Evolutionary conservation across 2,329 filamentous ascomycete species (phyloP).

Genomic region (Thielaviopsis ethacetica): DNA sequence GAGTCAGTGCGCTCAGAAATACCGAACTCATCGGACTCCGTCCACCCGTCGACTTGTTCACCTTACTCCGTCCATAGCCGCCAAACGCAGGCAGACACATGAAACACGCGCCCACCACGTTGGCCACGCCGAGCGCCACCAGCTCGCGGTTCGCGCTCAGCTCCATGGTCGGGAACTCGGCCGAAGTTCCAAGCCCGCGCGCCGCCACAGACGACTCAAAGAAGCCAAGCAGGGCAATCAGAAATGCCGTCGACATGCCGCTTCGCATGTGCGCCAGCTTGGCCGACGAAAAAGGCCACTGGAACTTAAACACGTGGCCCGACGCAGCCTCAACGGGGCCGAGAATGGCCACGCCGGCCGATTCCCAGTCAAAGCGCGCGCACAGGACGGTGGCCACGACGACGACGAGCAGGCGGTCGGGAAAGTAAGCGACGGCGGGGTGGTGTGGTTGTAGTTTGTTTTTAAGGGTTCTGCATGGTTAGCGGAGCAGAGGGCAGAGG

Average conservation of each 20-base stretch:
- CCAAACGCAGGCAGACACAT: conserved; percentile 89
- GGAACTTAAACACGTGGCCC: conserved; percentile 60
- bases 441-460: conserved; percentile 62
- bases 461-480: conserved; percentile 54
- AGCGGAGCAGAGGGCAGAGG: no score
- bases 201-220: conserved; percentile 95
- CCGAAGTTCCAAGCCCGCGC: conserved; percentile 61
- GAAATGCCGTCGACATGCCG: conserved; percentile 77
- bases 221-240: conserved; percentile 92
- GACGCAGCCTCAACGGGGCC: conserved; percentile 62
- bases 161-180: conserved; percentile 61
- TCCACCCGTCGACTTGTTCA: conserved; percentile 83
- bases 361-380: conserved; percentile 61
- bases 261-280: conserved; percentile 72
- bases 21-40: conserved; percentile 89
- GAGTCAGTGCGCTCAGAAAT: conserved; percentile 65
- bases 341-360: conserved; percentile 65
- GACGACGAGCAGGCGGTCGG: conserved; percentile 82
- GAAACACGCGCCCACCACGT: conserved; percentile 81
- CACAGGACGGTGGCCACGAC: conserved; percentile 68
- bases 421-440: conserved; percentile 70
- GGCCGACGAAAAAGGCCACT: conserved; percentile 65
- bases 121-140: conserved; percentile 77
- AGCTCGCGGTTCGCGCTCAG: conserved; percentile 87
- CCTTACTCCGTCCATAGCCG: conserved; percentile 88